phyloP scores from a whole-genome alignment of 352 stramenopile genomes.

The Globisporangium carolinianum region DNA sequence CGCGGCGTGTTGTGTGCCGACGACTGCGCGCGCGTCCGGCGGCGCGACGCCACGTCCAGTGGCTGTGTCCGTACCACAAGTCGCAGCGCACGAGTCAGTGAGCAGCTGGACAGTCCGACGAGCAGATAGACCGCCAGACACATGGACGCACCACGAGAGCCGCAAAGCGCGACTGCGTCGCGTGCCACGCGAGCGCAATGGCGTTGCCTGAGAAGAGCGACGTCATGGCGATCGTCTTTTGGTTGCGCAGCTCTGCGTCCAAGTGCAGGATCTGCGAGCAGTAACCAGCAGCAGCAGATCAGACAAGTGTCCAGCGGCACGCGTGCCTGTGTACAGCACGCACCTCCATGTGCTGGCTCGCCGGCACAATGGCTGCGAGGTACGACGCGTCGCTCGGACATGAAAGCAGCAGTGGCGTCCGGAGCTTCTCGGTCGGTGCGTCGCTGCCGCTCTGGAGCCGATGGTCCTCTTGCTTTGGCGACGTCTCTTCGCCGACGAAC shows the following conservation, averaged over 20 bases:
- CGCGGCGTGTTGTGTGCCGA: conserved; percentile 29
- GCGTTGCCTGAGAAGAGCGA: conserved; percentile 51
- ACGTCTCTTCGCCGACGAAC: conserved; percentile 44
- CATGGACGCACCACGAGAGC: conserved; percentile 31
- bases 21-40: conserved; percentile 26
- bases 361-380: conserved; percentile 38
- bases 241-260: conserved; percentile 54
- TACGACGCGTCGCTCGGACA: conserved; percentile 32
- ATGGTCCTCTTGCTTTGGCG: conserved; percentile 48
- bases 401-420: conserved; percentile 23
- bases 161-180: conserved; percentile 36
- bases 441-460: conserved; percentile 40
- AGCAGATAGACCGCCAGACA: neutral
- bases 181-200: conserved; percentile 60
- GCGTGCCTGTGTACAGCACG: neutral
- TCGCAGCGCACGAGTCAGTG: no score
- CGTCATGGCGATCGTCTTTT: conserved; percentile 57
- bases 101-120: neutral
- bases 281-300: neutral
- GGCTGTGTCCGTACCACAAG: conserved; percentile 19
- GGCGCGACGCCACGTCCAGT: conserved; percentile 43
- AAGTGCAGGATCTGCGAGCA: conserved; percentile 51
- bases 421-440: conserved; percentile 29
- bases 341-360: conserved; percentile 53
- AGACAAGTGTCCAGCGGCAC: neutral